Evolutionary conservation across 176 grass and related monocot species (phyloP), one percentile per base, ranked within the genome.

Genomic region (Paspalum notatum): DNA sequence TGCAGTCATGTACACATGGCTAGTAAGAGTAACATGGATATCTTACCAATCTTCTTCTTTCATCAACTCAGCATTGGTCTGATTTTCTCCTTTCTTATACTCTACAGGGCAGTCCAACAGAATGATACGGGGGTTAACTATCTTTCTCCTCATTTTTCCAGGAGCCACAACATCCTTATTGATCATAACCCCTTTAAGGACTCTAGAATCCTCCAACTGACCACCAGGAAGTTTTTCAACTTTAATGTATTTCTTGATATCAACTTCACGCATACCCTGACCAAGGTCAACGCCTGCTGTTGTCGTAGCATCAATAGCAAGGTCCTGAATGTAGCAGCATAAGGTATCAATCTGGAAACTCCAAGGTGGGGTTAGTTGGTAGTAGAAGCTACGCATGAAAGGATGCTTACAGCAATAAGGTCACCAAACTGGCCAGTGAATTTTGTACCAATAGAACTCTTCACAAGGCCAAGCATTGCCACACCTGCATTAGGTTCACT

Each of bases 71-170:
- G 96, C 96, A 87, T 99, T 99, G 58, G 96, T 99, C 86, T 99
- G 96, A 89, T 99, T 99, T 89, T 99, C 96, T 73, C 96, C 96
- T 47, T 99, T 99, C 88, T 99, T 99, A 78, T 95, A 99, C 76
- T 99, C 96, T 77, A 99, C 73, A 65, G 96, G 96, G 69, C 90
- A 93, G 72, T 99, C 96, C 27, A 99, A 82, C 12, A 99, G 82
- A 64, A 99, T 95, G 56, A 99, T 99, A 10, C 92, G 90, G n/a
- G 96, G 96, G n/a, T 95, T 95, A 66, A 99, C 61, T 82, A 99
- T 93, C 68, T 95, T 99, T 75, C 96, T 95, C 62, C 66, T 88
- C 96, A 95, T 99, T 83, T 99, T 99, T 64, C 96, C 96, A 51
- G 96, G 96, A 57, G 92, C 92, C 61, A 99, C 96, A 72, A 99